Percentiles rank a stretch among this genome's conserved stretches.
These are phyloP conservation scores for Veloboletus limbatus DNA, from an alignment of 1,284 basidiomycete species.

Conservation along the genomic window DNA sequence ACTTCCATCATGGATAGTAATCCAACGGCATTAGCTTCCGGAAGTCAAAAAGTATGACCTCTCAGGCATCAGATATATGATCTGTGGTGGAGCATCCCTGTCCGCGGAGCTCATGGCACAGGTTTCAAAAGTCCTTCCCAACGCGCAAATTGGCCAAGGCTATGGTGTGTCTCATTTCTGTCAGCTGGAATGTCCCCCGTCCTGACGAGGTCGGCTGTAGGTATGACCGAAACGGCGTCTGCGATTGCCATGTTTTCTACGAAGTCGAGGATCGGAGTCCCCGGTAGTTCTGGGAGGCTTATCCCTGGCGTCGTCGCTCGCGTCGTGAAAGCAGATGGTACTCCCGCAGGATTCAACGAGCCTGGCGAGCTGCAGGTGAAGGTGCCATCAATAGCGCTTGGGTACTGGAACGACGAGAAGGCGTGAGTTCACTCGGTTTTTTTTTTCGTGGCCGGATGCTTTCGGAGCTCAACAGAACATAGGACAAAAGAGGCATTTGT, in stretches of 20 bases:
- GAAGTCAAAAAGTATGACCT: constrained; percentile 67
- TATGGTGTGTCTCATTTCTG: constrained; percentile 44
- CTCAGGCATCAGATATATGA: constrained; percentile 53
- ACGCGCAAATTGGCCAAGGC: constrained; percentile 61
- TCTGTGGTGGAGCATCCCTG: constrained; percentile 74
- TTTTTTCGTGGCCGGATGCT: not conserved
- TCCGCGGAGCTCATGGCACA: constrained; percentile 61
- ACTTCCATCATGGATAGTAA: not conserved
- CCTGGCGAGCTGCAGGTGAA: constrained; percentile 60
- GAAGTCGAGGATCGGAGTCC: constrained; percentile 45
- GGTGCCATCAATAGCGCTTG: constrained; percentile 54
- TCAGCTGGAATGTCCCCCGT: not conserved
- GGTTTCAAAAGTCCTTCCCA: constrained; percentile 53
- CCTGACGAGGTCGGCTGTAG: constrained; percentile 21
- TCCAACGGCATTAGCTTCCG: constrained; percentile 49
- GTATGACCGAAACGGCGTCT: constrained; percentile 56
- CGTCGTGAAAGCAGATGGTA: constrained; percentile 61
- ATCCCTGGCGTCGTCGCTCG: constrained; percentile 50
- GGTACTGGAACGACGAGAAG: constrained; percentile 57
- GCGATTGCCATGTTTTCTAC: constrained; percentile 49
- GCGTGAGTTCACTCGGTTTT: constrained; percentile 47
- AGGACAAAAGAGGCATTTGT: constrained; percentile 56
- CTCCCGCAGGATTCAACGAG: constrained; percentile 54
- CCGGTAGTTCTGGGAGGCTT: constrained; percentile 56
- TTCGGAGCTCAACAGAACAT: constrained; percentile 3